Percentiles rank a stretch among this genome's conserved stretches.
Conservation (phyloP, 345 rosid species). For the Boechera stricta region DNA sequence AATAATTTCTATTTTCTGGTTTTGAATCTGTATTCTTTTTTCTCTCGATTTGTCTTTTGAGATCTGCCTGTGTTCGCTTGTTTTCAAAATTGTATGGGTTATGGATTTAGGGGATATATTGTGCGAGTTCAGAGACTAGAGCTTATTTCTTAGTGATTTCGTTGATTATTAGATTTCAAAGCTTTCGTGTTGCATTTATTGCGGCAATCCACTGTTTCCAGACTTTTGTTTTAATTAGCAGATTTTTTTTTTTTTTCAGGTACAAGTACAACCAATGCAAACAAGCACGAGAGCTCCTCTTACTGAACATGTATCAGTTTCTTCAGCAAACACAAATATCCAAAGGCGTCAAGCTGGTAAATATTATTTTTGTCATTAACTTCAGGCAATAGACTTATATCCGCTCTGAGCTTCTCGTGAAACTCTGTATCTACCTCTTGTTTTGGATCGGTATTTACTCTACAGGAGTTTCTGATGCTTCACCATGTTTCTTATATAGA, state of each 20-base stretch:
- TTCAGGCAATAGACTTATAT: not conserved
- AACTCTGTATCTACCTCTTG: not conserved
- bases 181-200: conserved; percentile 20
- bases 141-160: not conserved
- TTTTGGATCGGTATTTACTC: not conserved
- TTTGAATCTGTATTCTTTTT: conserved; percentile 5
- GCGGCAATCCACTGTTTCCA: not conserved
- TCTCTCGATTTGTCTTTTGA: conserved; percentile 2
- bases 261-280: conserved; percentile 46
- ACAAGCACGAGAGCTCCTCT: conserved; percentile 47
- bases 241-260: conserved; percentile 40
- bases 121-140: conserved; percentile 4
- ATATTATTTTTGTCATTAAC: not conserved
- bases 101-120: conserved; percentile 22
- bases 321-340: conserved; percentile 41
- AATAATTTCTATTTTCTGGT: not conserved
- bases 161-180: conserved; percentile 17
- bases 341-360: conserved; percentile 57
- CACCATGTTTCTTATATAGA: not conserved
- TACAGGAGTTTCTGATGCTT: conserved; percentile 18
- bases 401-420: conserved; percentile 1
- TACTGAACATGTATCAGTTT: conserved; percentile 24
- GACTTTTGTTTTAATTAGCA: not conserved
- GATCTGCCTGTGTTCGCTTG: not conserved
- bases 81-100: conserved; percentile 7